Conservation (phyloP, 2,329 filamentous ascomycete species). For the Hymenoscyphus fraxineus region DNA sequence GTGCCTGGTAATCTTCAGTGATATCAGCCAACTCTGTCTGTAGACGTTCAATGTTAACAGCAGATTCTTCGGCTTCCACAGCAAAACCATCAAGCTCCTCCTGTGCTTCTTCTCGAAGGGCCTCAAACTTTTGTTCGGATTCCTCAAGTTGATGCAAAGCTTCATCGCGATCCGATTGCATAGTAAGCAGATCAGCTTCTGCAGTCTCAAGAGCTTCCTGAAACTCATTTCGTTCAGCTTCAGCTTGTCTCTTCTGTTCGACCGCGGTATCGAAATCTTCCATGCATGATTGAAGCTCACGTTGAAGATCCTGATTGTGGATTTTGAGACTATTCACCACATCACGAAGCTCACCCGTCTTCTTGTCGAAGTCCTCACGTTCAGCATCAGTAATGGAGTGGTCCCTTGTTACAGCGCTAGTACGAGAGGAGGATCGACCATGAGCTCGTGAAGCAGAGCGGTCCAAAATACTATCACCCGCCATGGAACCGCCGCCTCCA, state of each 20-base stretch:
- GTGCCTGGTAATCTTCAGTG: slow-evolving; percentile 82
- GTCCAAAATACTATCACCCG: slow-evolving; percentile 88
- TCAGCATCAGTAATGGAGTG: slow-evolving; percentile 64
- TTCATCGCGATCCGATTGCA: slow-evolving; percentile 84
- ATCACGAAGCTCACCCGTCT: slow-evolving; percentile 78
- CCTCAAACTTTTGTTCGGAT: slow-evolving; percentile 57
- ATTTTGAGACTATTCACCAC: slow-evolving; percentile 82
- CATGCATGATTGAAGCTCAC: slow-evolving; percentile 75
- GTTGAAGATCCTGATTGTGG: slow-evolving; percentile 82
- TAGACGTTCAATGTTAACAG: slow-evolving; percentile 65
- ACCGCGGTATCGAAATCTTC: slow-evolving; percentile 75
- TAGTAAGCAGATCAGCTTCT: slow-evolving; percentile 71
- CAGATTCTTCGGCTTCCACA: slow-evolving; percentile 68
- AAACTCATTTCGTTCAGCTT: slow-evolving; percentile 56
- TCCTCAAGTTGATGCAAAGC: slow-evolving; percentile 63
- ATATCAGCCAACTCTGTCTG: slow-evolving; percentile 70
- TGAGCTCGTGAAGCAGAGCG: slow-evolving; percentile 85
- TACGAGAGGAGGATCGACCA: slow-evolving; percentile 70
- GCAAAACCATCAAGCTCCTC: slow-evolving; percentile 65
- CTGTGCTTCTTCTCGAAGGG: slow-evolving; percentile 59
- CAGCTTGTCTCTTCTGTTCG: slow-evolving; percentile 56
- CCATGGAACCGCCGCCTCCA: slow-evolving; percentile 61
- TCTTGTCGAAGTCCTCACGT: slow-evolving; percentile 81
- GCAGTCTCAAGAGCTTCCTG: slow-evolving; percentile 78
- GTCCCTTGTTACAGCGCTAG: slow-evolving; percentile 40